phyloP scores from a whole-genome alignment of 345 rosid genomes.

The Toxicodendron radicans region DNA sequence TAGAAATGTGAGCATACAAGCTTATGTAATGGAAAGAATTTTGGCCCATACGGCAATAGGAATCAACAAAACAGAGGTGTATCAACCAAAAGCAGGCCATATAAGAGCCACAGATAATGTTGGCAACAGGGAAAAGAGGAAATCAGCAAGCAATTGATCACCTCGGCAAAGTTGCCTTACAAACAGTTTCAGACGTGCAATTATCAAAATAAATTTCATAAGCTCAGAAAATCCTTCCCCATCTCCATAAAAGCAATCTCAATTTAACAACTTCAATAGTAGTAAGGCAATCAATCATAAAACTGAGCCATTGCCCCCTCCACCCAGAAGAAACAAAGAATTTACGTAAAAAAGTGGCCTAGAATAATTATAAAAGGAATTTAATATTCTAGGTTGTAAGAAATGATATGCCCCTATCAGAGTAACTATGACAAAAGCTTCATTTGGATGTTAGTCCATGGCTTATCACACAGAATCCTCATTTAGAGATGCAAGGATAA shows the following conservation, averaged over 20 bases:
- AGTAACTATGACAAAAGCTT: conserved; percentile 84
- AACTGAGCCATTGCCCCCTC: no score
- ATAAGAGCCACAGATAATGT: conserved; percentile 24
- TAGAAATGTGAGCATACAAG: background rate
- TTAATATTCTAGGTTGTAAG: background rate
- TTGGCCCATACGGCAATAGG: conserved; percentile 7
- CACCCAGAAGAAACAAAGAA: no score
- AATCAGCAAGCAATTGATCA: conserved; percentile 33
- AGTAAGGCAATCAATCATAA: background rate
- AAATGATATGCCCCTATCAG: conserved; percentile 49
- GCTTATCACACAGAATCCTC: conserved; percentile 54
- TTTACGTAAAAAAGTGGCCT: no score
- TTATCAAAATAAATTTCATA: background rate
- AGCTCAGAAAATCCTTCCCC: background rate
- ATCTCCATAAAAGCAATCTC: background rate
- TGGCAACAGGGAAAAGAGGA: conserved; percentile 62
- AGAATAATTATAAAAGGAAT: no score
- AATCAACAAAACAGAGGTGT: background rate
- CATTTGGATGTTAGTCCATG: conserved; percentile 66
- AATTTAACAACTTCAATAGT: background rate
- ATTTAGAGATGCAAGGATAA: conserved; percentile 36
- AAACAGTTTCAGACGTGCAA: background rate
- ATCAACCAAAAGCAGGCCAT: conserved; percentile 17
- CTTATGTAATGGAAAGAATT: background rate
- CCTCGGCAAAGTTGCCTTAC: conserved; percentile 51